Evolutionary conservation across 2,329 filamentous ascomycete species (phyloP).

Genomic region (Sporothrix pallida): DNA sequence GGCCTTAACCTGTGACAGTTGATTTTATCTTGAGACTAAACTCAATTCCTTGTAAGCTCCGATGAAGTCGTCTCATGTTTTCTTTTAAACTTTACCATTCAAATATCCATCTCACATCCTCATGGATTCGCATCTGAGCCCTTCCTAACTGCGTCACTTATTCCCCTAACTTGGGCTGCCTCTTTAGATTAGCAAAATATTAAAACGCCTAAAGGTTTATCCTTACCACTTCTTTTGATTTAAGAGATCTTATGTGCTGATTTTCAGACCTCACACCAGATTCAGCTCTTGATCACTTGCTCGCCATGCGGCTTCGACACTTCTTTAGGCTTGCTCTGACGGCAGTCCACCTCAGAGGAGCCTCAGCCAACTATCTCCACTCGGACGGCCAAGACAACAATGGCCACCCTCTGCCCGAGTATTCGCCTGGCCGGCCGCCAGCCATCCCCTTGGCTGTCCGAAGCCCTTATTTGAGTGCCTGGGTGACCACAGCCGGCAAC

Average conservation of each 20-base stretch:
- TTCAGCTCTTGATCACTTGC: neutral
- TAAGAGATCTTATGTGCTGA: neutral
- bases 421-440: constrained; percentile 49
- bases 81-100: too few relatives aligned
- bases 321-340: neutral
- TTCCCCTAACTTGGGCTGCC: too few relatives aligned
- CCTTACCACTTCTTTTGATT: too few relatives aligned
- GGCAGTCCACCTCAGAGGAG: neutral
- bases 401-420: constrained; percentile 29
- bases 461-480: constrained; percentile 61
- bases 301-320: neutral
- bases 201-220: too few relatives aligned
- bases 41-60: too few relatives aligned
- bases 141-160: too few relatives aligned
- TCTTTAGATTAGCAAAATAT: too few relatives aligned
- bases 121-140: too few relatives aligned
- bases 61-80: too few relatives aligned
- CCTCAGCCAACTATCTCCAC: constrained; percentile 22
- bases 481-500: constrained; percentile 67
- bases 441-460: constrained; percentile 59
- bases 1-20: neutral
- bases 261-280: neutral
- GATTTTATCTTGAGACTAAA: neutral
- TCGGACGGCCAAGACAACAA: constrained; percentile 31
- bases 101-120: too few relatives aligned